phyloP scores from a whole-genome alignment of 257 asterid species.

The Solanum peruvianum region DNA sequence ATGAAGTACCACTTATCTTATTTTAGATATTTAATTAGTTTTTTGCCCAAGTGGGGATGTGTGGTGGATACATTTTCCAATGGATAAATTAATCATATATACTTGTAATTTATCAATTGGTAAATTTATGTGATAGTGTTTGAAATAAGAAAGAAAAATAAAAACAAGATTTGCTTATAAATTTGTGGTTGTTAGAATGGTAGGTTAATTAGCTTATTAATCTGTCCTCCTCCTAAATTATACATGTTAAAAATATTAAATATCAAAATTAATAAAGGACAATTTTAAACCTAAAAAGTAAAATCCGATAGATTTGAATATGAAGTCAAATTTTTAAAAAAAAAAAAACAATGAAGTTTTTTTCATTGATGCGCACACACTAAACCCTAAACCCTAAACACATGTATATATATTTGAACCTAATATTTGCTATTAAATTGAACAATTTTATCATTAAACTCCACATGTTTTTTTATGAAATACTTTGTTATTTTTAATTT shows the following conservation, averaged over 20 bases:
- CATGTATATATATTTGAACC: no score
- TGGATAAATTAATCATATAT: neutral
- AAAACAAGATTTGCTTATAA: neutral
- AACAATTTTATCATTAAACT: neutral
- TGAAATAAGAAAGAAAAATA: neutral
- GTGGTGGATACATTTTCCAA: neutral
- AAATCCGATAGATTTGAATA: no score
- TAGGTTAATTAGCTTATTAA: neutral
- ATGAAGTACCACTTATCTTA: neutral
- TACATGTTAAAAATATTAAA: no score
- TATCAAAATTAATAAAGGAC: neutral
- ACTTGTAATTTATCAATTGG: neutral
- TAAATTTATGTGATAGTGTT: neutral
- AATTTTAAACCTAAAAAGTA: no score
- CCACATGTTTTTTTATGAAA: no score
- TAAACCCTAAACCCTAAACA: no score
- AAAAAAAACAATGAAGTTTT: no score
- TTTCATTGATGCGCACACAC: neutral
- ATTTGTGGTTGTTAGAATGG: neutral
- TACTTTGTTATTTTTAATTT: no score
- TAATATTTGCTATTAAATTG: neutral
- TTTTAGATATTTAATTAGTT: no score
- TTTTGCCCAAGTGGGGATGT: neutral
- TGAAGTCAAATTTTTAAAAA: no score
- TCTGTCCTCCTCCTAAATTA: neutral